A percentile compares a stretch with the other conserved stretches of the same genome.
These are phyloP conservation scores for Cajanus cajan DNA, from an alignment of 306 rosid species.

Conservation along the genomic window DNA sequence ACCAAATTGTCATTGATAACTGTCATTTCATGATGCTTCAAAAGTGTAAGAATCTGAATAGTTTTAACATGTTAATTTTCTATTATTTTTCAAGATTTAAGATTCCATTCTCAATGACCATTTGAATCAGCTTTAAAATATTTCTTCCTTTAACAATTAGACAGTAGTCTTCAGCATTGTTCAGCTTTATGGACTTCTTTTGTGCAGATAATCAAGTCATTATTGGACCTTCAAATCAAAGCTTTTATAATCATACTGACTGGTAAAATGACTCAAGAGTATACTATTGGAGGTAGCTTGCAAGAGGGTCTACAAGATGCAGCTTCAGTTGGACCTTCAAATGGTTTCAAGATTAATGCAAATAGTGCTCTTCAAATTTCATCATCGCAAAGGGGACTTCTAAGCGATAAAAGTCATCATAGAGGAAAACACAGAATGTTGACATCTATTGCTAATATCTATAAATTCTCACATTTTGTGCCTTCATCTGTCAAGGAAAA, in stretches of 20 bases:
- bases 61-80: not conserved
- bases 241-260: not conserved
- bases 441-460: not conserved
- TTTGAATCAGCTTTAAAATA: not conserved
- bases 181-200: not conserved
- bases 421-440: not conserved
- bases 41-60: not conserved
- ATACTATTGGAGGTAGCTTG: slow-evolving; percentile 9
- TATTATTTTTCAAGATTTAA: not conserved
- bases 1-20: not conserved
- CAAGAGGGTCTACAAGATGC: slow-evolving; percentile 23
- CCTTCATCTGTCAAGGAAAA: slow-evolving; percentile 24
- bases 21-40: not conserved
- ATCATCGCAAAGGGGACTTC: slow-evolving; percentile 33
- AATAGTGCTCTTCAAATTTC: slow-evolving; percentile 32
- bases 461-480: slow-evolving; percentile 17
- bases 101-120: not conserved
- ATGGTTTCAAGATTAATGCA: slow-evolving; percentile 18
- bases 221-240: slow-evolving; percentile 16
- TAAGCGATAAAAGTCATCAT: slow-evolving; percentile 25
- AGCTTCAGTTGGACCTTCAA: not conserved
- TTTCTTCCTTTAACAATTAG: not conserved
- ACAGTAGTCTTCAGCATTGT: not conserved
- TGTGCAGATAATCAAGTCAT: not conserved
- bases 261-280: slow-evolving; percentile 35